Evolutionary conservation across 176 grass and related monocot genomes (phyloP).

Genomic region (Paspalum notatum): DNA sequence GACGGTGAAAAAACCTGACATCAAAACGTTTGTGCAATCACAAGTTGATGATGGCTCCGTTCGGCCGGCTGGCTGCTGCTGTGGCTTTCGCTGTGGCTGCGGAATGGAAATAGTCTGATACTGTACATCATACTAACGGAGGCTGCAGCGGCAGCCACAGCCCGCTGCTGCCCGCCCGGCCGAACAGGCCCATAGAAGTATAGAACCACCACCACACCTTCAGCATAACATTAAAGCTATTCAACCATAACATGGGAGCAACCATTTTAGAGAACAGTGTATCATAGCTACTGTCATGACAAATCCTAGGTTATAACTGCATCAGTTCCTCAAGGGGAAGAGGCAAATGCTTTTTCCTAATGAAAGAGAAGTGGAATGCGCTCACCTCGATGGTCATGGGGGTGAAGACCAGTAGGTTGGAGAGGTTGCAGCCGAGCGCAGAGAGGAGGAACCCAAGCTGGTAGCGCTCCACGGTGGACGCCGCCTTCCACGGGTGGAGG

Average conservation of each 20-base stretch:
- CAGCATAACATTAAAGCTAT: background rate
- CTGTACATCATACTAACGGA: too few species aligned
- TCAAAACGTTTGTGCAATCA: background rate
- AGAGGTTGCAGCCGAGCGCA: constrained; percentile 78
- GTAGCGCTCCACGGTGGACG: constrained; percentile 72
- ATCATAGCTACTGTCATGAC: background rate
- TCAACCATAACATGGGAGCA: background rate
- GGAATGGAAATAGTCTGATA: too few species aligned
- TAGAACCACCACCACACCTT: background rate
- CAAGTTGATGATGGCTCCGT: background rate
- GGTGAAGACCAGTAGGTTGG: constrained; percentile 94
- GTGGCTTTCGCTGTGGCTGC: too few species aligned
- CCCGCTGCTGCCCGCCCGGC: too few species aligned
- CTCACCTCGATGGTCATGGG: constrained; percentile 95
- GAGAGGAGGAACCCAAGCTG: constrained; percentile 89
- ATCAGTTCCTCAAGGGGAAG: background rate
- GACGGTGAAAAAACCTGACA: background rate
- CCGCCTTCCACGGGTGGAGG: constrained; percentile 87
- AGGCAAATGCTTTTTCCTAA: background rate
- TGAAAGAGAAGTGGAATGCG: background rate
- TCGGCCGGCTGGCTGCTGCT: too few species aligned
- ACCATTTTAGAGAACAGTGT: background rate
- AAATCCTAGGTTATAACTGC: background rate
- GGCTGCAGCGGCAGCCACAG: too few species aligned
- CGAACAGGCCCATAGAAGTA: too few species aligned